phyloP scores from a whole-genome alignment of 768 basidiomycete genomes.

The Dioszegia crocea region DNA sequence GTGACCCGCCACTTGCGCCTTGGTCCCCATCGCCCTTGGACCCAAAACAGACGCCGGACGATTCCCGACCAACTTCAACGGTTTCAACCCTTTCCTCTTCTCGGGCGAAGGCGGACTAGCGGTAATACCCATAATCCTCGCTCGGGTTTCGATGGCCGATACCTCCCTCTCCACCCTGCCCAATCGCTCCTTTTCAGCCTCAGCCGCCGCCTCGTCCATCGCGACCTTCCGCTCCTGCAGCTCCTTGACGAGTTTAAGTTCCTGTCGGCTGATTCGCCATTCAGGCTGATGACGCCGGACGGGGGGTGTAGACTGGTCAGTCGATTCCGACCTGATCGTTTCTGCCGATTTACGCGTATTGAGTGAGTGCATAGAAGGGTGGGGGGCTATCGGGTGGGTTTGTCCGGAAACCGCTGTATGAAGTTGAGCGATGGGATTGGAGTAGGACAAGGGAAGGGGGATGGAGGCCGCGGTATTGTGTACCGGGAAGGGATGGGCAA shows the following conservation, averaged over 20 bases:
- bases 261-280: conserved; percentile 6
- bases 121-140: not conserved
- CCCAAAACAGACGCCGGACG: not conserved
- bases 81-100: conserved; percentile 17
- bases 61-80: conserved; percentile 14
- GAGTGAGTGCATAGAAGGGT: not conserved
- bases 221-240: not conserved
- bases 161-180: conserved; percentile 8
- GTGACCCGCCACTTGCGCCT: not conserved
- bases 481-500: conserved; percentile 11
- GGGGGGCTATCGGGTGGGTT: not conserved
- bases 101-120: not conserved
- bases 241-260: not conserved
- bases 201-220: not conserved
- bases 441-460: not conserved
- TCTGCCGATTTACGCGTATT: not conserved
- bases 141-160: not conserved
- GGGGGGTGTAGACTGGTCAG: not conserved
- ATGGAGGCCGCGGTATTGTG: conserved; percentile 6
- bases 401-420: not conserved
- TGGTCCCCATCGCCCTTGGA: not conserved
- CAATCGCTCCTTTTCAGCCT: conserved; percentile 1
- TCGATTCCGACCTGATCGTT: not conserved
- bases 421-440: not conserved
- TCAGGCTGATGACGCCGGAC: not conserved